Evolutionary conservation across 148 eudicot genomes (phyloP), one percentile per base, ranked within the genome.

Genomic region (Dianthus caryophyllus): DNA sequence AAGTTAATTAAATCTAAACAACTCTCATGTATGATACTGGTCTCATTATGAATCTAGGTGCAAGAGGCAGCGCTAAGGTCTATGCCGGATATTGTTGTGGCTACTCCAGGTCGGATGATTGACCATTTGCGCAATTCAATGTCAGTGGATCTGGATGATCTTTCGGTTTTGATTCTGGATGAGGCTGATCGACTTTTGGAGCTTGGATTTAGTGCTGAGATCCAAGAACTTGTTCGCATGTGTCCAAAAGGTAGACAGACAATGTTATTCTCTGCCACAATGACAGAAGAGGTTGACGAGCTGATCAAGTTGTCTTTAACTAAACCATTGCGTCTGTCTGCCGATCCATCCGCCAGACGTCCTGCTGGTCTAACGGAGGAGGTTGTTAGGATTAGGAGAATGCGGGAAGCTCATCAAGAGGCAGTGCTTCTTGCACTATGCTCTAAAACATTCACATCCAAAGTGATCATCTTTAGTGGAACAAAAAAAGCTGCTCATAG

Each of bases 111-210:
- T 53, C 91, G 98, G 62, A 90, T 94, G 87, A 89, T 94, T 71
- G 98, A 94, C 67, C 98, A 94, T 77, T 67, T 94, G 65, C 97
- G 96, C 38, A 94, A 94, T 79, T 94, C 98, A 70, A 83, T 87
- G 95, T 90, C 98, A 10, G 86, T 94, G 29, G 92, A 90, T 78
- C 80, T 90, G 71, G 98, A 90, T 57, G 93, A 90, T 76, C 98
- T 94, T 70, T 90, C 98, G 63, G 92, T 94, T 65, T 67, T 94
- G 81, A 94, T 94, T 69, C 90, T 94, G 69, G 98, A 94, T 61
- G 98, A 94, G 77, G 98, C 97, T 61, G 97, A 94, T 78, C 83
- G 98, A 38, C 97, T 94, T 68, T 80, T 94, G 68, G 97, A 94
- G 82, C 88, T 87, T 76, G 98, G 98, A 43, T 94, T 94, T 77